A percentile compares a stretch with the other conserved stretches of the same genome.
Evolutionary conservation across 208 protist genomes (phyloP).

Genomic region (Eutreptiella sp.): DNA sequence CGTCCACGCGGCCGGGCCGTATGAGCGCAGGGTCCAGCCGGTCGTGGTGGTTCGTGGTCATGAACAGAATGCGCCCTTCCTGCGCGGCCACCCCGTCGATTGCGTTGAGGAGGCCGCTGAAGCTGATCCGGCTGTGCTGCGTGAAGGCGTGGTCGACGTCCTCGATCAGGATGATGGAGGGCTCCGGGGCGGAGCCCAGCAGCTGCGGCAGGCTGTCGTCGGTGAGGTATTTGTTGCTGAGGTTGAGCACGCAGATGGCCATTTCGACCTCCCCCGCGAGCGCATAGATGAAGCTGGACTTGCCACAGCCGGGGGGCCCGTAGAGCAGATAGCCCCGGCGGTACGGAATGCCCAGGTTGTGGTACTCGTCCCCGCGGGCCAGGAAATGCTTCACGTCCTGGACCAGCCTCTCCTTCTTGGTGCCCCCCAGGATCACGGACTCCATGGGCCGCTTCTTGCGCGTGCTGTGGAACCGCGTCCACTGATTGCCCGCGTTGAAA

Average conservation of each 20-base stretch:
- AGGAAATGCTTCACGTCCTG: slow-evolving; percentile 74
- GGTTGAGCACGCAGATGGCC: slow-evolving; percentile 85
- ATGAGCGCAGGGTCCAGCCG: slow-evolving; percentile 84
- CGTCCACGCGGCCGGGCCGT: slow-evolving; percentile 83
- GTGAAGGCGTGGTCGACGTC: slow-evolving; percentile 89
- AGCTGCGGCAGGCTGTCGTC: slow-evolving; percentile 75
- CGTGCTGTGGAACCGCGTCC: slow-evolving; percentile 55
- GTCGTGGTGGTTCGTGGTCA: slow-evolving; percentile 95
- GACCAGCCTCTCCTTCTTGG: slow-evolving; percentile 52
- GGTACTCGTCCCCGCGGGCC: slow-evolving; percentile 69
- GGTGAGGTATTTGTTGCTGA: slow-evolving; percentile 66
- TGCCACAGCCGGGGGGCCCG: slow-evolving; percentile 87
- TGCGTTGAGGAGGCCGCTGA: slow-evolving; percentile 89
- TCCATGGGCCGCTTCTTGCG: slow-evolving; percentile 64
- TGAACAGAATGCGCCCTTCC: slow-evolving; percentile 88
- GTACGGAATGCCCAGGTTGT: slow-evolving; percentile 84
- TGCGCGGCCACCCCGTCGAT: slow-evolving; percentile 88
- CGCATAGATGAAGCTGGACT: slow-evolving; percentile 81
- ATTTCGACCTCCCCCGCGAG: slow-evolving; percentile 79
- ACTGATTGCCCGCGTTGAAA: slow-evolving; percentile 58
- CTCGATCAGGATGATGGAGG: slow-evolving; percentile 84
- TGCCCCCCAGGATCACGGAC: slow-evolving; percentile 74
- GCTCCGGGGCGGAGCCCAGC: slow-evolving; percentile 66
- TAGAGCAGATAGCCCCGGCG: slow-evolving; percentile 87
- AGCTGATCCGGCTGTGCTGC: slow-evolving; percentile 72